Base-by-base conservation (phyloP, 2,329 filamentous ascomycete species). In the Venturia pyrina region DNA sequence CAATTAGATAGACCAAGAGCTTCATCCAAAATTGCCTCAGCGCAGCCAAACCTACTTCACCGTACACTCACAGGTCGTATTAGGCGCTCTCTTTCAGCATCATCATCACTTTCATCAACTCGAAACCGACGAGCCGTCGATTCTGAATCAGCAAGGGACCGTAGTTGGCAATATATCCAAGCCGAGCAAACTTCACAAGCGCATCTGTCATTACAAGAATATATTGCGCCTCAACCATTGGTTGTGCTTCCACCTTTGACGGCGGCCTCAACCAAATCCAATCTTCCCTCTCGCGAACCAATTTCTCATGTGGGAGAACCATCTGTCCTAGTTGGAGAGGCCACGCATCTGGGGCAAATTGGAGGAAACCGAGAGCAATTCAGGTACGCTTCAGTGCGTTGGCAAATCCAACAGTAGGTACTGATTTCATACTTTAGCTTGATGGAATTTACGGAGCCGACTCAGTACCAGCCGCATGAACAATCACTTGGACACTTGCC, bases 371-470 rank as follows among this genome's bases (percentile, higher is more conserved):
- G n/a, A 62, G 60, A n/a, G n/a, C 15, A 11, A 17, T 19, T 28
- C 28, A 43, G 60, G 60, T 46, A 44, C 43, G 53, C 28, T 59
- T 37, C 53, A 59, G 17, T 59, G 53, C 53, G 13, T 59, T 37
- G 53, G 53, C 5, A 59, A n/a, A 4, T 17, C 53, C 32, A 37
- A 15, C 28, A 59, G 32, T 59, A 59, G 53, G 53, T 59, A 37
- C 53, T 59, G 53, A 59, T 19, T 59, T 37, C 53, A 59, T 59
- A 34, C 53, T 59, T 4, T 59, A 78, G 75, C 73, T 74, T 74
- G 67, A 70, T 77, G 70, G 75, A 72, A 64, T 76, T 73, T 68
- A 75, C 76, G 72, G 76, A 76, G 68, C 73, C 76, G 70, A 71
- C 74, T 67, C 76, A 75, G 66, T 76, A 77, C 70, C 72, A 72